A percentile compares a stretch with the other conserved stretches of the same genome.
Conservation (phyloP, 139 green algal species). For the Tetraselmis striata region DNA sequence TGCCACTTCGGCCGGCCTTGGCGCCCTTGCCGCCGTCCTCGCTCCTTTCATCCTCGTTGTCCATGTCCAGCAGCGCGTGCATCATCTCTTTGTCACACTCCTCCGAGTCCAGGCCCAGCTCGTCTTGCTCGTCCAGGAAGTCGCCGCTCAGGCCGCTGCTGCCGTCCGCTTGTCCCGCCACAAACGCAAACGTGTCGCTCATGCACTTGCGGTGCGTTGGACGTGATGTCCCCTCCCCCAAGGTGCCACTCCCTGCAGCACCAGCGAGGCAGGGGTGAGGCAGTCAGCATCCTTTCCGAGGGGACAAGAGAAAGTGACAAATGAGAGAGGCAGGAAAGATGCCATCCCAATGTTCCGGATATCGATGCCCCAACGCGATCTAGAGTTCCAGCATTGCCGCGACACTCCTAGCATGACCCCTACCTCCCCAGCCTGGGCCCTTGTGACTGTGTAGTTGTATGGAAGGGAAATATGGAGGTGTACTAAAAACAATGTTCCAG, state of each 20-base stretch:
- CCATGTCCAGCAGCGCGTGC: background rate
- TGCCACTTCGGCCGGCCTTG: background rate
- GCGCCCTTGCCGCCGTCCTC: background rate
- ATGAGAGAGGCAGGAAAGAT: too few relatives aligned
- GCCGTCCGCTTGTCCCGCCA: background rate
- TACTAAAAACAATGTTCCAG: too few relatives aligned
- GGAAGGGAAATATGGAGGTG: too few relatives aligned
- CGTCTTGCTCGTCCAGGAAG: background rate
- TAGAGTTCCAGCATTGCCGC: too few relatives aligned
- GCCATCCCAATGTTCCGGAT: too few relatives aligned
- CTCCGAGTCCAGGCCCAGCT: background rate
- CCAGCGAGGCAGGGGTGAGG: too few relatives aligned
- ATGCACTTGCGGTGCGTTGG: background rate
- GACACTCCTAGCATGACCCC: too few relatives aligned
- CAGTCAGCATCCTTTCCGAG: too few relatives aligned
- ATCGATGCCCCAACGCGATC: too few relatives aligned
- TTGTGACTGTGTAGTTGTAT: too few relatives aligned
- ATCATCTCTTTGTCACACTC: background rate
- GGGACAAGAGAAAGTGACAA: too few relatives aligned
- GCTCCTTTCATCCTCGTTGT: background rate
- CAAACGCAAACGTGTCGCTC: background rate
- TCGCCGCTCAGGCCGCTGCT: background rate
- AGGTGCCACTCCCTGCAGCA: background rate
- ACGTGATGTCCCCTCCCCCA: background rate
- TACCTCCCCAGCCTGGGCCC: too few relatives aligned